A percentile compares a stretch with the other conserved stretches of the same genome.
Evolutionary conservation across 148 eudicot species (phyloP).

Genomic region (Dysphania ambrosioides): DNA sequence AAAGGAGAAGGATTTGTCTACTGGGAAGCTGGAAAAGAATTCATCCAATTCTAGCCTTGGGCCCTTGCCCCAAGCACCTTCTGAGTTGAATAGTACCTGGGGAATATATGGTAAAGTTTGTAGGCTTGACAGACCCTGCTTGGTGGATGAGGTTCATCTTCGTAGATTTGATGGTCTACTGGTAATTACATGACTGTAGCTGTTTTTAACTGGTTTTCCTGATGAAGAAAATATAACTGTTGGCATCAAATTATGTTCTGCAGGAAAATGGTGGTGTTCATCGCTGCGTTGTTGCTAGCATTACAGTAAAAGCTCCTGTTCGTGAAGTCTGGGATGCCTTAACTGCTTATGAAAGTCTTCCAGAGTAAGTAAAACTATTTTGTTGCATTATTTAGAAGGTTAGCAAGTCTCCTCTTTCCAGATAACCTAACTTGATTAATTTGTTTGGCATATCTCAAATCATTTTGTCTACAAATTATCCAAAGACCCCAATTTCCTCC

Average conservation of each 20-base stretch:
- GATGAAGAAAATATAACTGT: conserved; percentile 14
- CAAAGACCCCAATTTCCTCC: not conserved
- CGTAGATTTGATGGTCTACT: conserved; percentile 95
- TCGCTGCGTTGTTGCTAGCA: conserved; percentile 89
- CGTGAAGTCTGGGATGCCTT: conserved; percentile 89
- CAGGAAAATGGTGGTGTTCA: conserved; percentile 99
- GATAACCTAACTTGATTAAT: conserved; percentile 1
- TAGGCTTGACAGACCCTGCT: conserved; percentile 63
- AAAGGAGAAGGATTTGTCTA: conserved; percentile 26
- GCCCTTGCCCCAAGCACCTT: conserved; percentile 41
- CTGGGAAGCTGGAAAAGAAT: conserved; percentile 39
- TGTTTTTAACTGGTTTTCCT: conserved; percentile 21
- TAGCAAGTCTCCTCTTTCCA: not conserved
- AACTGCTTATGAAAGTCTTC: conserved; percentile 93
- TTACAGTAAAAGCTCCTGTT: conserved; percentile 92
- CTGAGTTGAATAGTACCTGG: conserved; percentile 67
- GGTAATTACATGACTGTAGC: conserved; percentile 45
- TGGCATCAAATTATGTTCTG: conserved; percentile 38
- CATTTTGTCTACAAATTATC: not conserved
- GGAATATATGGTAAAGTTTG: conserved; percentile 80
- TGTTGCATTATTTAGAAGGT: not conserved
- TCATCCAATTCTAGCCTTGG: conserved; percentile 41
- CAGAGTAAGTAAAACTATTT: conserved; percentile 61
- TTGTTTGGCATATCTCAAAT: not conserved
- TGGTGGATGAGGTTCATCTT: conserved; percentile 94